phyloP scores from a whole-genome alignment of 2,329 filamentous ascomycete genomes.

The Pseudogymnoascus destructans region DNA sequence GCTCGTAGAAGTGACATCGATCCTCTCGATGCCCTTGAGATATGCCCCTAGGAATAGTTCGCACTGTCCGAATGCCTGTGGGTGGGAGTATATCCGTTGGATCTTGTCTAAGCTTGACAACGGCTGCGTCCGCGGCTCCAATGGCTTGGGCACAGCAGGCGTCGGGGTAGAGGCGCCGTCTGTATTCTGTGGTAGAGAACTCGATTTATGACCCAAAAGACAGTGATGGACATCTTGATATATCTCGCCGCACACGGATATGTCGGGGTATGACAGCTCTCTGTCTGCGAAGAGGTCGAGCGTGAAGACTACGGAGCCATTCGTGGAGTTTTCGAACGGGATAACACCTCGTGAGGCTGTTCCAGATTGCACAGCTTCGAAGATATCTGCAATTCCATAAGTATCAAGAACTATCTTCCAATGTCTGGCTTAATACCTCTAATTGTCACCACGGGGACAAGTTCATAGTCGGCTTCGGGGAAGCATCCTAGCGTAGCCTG shows the following conservation, averaged over 20 bases:
- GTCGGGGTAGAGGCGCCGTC: slow-evolving; percentile 34
- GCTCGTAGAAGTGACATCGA: slow-evolving; percentile 77
- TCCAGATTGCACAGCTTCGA: slow-evolving; percentile 59
- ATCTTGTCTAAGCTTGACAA: slow-evolving; percentile 45
- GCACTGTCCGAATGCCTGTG: slow-evolving; percentile 92
- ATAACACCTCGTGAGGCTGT: slow-evolving; percentile 62
- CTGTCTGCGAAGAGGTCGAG: slow-evolving; percentile 79
- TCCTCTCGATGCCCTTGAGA: slow-evolving; percentile 61
- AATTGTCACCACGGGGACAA: slow-evolving; percentile 34
- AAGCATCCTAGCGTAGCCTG: slow-evolving; percentile 43
- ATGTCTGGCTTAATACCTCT: slow-evolving; percentile 22
- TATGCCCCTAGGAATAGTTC: slow-evolving; percentile 56
- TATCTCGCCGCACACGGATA: slow-evolving; percentile 68
- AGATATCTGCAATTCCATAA: slow-evolving; percentile 47
- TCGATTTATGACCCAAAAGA: slow-evolving; percentile 45
- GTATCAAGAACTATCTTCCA: slow-evolving; percentile 9
- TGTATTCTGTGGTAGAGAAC: slow-evolving; percentile 5
- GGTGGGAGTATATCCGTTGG: slow-evolving; percentile 75
- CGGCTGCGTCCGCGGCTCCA: slow-evolving; percentile 36
- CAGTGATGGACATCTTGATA: slow-evolving; percentile 86
- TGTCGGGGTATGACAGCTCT: slow-evolving; percentile 45
- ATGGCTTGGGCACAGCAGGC: slow-evolving; percentile 34
- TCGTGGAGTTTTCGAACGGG: slow-evolving; percentile 92
- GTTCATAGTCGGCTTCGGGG: slow-evolving; percentile 25
- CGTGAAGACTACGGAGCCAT: slow-evolving; percentile 82